Percentiles rank a stretch among this genome's conserved stretches.
Evolutionary conservation across 352 stramenopile species (phyloP).

Genomic region (Globisporangium orthogonon): DNA sequence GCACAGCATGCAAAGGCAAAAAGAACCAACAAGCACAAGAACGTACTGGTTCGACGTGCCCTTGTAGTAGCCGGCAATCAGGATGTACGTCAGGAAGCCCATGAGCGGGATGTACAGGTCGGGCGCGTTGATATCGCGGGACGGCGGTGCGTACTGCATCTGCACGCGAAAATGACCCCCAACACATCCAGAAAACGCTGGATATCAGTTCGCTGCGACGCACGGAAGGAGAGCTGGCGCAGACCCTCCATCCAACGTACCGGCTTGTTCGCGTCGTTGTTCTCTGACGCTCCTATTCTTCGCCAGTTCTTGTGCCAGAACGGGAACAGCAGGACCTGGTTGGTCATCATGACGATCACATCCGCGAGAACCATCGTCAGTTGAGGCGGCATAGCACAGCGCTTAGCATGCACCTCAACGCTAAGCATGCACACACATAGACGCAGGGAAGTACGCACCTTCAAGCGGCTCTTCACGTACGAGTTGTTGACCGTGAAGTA

Average conservation of each 20-base stretch:
- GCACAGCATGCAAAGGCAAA: not conserved
- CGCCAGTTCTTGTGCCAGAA: constrained; percentile 87
- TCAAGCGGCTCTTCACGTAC: constrained; percentile 84
- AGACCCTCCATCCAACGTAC: constrained; percentile 15
- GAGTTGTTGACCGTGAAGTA: constrained; percentile 90
- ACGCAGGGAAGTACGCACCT: constrained; percentile 26
- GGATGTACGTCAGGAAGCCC: constrained; percentile 98
- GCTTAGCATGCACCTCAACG: not conserved
- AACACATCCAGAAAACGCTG: not conserved
- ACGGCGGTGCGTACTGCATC: constrained; percentile 87
- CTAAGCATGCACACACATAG: too few species aligned
- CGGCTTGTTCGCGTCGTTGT: constrained; percentile 48
- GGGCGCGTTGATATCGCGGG: constrained; percentile 94
- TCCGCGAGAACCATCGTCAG: not conserved
- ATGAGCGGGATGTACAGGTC: constrained; percentile 99
- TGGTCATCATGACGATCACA: not conserved
- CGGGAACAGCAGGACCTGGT: constrained; percentile 76
- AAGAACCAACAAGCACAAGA: not conserved
- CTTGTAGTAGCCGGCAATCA: constrained; percentile 96
- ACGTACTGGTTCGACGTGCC: constrained; percentile 88
- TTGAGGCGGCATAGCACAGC: not conserved
- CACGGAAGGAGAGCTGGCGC: not conserved
- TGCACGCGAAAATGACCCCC: constrained; percentile 8
- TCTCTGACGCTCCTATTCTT: constrained; percentile 53
- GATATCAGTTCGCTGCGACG: not conserved